Evolutionary conservation across 2,329 filamentous ascomycete species (phyloP).

Genomic region (Aschersonia sp.): DNA sequence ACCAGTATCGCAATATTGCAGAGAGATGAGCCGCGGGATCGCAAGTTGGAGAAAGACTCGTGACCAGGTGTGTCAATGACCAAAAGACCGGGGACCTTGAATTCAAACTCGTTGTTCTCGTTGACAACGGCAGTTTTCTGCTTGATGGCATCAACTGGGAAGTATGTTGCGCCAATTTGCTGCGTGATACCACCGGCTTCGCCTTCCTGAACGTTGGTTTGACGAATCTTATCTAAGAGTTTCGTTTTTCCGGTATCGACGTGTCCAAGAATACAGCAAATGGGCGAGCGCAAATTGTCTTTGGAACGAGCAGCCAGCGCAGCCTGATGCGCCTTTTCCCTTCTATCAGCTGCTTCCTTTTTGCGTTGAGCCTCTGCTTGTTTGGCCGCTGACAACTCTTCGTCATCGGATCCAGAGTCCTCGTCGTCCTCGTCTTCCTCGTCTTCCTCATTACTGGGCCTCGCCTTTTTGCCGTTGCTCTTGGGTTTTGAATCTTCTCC

Average conservation of each 20-base stretch:
- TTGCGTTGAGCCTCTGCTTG: slow-evolving; percentile 65
- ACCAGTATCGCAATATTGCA: slow-evolving; percentile 99
- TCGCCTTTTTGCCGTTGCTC: slow-evolving; percentile 32
- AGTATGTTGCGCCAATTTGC: slow-evolving; percentile 98
- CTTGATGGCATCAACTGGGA: slow-evolving; percentile 83
- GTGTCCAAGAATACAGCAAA: slow-evolving; percentile 99
- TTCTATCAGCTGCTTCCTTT: slow-evolving; percentile 74
- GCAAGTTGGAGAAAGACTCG: slow-evolving; percentile 98
- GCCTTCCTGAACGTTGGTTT: slow-evolving; percentile 97
- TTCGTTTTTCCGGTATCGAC: slow-evolving; percentile 99
- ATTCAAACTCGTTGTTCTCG: slow-evolving; percentile 76
- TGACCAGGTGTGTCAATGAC: slow-evolving; percentile 98
- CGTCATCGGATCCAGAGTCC: slow-evolving; percentile 52
- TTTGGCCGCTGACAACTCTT: slow-evolving; percentile 59
- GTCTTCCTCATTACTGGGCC: slow-evolving; percentile 11
- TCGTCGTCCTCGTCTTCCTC: slow-evolving; percentile 15
- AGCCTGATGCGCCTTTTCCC: slow-evolving; percentile 82
- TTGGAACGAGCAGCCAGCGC: slow-evolving; percentile 82
- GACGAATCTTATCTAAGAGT: slow-evolving; percentile 91
- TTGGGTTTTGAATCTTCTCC: slow-evolving; percentile 3
- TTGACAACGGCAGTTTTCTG: slow-evolving; percentile 94
- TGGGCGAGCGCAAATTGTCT: slow-evolving; percentile 90
- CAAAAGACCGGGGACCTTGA: slow-evolving; percentile 93
- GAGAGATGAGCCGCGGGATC: slow-evolving; percentile 90
- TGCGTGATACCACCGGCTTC: slow-evolving; percentile 99